Percentiles rank a stretch among this genome's conserved stretches.
Evolutionary conservation across 352 stramenopile genomes (phyloP).

Genomic region (Thalassiosira ordinaria): DNA sequence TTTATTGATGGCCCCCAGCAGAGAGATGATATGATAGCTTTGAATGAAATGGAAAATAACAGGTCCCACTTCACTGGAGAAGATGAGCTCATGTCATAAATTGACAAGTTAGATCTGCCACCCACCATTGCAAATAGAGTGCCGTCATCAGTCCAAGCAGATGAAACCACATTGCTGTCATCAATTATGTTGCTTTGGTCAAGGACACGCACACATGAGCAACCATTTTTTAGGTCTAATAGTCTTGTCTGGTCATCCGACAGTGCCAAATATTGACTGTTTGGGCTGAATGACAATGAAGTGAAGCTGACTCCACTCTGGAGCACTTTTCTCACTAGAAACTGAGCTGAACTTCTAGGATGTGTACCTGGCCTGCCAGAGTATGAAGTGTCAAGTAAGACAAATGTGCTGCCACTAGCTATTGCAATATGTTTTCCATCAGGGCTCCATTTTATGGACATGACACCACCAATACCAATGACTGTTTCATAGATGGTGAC

Average conservation of each 20-base stretch:
- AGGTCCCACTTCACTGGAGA: slow-evolving; percentile 52
- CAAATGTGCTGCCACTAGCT: slow-evolving; percentile 54
- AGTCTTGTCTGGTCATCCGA: slow-evolving; percentile 55
- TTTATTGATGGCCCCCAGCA: slow-evolving; percentile 61
- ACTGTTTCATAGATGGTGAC: slow-evolving; percentile 69
- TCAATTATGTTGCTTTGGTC: slow-evolving; percentile 45
- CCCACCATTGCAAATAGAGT: slow-evolving; percentile 62
- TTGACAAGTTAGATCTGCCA: slow-evolving; percentile 51
- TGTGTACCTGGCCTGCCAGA: slow-evolving; percentile 26
- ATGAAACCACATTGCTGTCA: slow-evolving; percentile 30
- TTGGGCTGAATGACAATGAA: slow-evolving; percentile 59
- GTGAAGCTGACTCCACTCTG: slow-evolving; percentile 45
- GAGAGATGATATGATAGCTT: slow-evolving; percentile 50
- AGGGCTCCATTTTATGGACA: slow-evolving; percentile 69
- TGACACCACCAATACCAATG: slow-evolving; percentile 44
- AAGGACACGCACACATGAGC: slow-evolving; percentile 46
- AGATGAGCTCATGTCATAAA: slow-evolving; percentile 58
- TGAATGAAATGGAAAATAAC: slow-evolving; percentile 63
- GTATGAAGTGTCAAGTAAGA: slow-evolving; percentile 54
- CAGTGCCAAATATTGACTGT: slow-evolving; percentile 62
- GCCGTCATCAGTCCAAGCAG: slow-evolving; percentile 45
- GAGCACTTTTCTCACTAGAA: slow-evolving; percentile 69
- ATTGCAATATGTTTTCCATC: slow-evolving; percentile 65
- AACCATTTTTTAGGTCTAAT: slow-evolving; percentile 57
- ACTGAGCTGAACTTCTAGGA: slow-evolving; percentile 50